Conservation (phyloP, 2,329 filamentous ascomycete species). For the Phyllosticta ampelicida region DNA sequence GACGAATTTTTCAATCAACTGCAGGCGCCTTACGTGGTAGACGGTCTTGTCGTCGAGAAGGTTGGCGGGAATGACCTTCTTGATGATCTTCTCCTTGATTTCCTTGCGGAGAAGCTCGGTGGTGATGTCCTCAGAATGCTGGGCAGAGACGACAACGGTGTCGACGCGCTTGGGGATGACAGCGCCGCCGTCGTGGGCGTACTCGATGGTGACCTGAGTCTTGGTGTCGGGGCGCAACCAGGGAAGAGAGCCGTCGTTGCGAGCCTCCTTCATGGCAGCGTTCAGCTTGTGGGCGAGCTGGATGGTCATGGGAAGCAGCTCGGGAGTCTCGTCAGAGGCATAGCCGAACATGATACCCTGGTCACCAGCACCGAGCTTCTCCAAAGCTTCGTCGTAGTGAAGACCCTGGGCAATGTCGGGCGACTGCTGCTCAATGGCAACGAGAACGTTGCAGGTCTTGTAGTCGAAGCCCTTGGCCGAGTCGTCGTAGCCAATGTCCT, state of each 20-base stretch:
- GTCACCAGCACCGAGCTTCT: conserved; percentile 97
- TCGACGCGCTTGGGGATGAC: conserved; percentile 88
- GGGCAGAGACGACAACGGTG: conserved; percentile 92
- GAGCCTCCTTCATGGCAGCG: conserved; percentile 81
- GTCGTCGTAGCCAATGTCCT: conserved; percentile 97
- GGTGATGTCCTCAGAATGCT: conserved; percentile 79
- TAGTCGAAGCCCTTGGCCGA: conserved; percentile 98
- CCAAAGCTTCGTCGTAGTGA: conserved; percentile 92
- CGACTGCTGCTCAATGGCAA: conserved; percentile 98
- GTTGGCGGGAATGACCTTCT: conserved; percentile 83
- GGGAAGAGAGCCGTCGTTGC: conserved; percentile 74
- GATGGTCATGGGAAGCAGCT: conserved; percentile 89
- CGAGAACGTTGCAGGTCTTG: conserved; percentile 98
- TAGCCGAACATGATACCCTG: conserved; percentile 99
- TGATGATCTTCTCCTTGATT: conserved; percentile 95
- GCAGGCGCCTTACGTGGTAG: conserved; percentile 64
- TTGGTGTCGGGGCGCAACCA: conserved; percentile 99
- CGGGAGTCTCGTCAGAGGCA: conserved; percentile 97
- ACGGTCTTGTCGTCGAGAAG: conserved; percentile 87
- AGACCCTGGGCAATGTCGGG: conserved; percentile 98
- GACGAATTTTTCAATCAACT: neutral
- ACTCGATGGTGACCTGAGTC: conserved; percentile 98
- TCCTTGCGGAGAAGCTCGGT: conserved; percentile 90
- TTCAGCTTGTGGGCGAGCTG: conserved; percentile 96
- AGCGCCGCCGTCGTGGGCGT: conserved; percentile 89